Evolutionary conservation across 805 yeast species (phyloP), one percentile per base, ranked within the genome.

Genomic region (Grigorovia transvaalensis): DNA sequence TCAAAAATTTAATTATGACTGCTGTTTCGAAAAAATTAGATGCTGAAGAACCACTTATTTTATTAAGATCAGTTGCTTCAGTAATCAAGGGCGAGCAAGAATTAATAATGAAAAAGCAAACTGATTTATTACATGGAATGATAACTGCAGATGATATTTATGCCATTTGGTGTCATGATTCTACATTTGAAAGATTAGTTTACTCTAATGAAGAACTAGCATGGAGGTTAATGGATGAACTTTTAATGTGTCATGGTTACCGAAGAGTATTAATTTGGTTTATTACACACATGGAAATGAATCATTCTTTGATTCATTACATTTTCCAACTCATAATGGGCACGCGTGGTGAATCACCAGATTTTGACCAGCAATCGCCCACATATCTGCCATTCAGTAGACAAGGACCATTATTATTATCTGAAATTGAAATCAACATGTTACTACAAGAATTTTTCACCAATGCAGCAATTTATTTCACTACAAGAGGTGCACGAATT

Each of bases 231-330:
- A 69, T 84, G 62, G 89, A 84, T 64, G 91, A 85, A 65, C 68
- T 85, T 73, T 69, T 85, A 50, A 83, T 84, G 87, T 77, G 81
- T 49, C 69, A 71, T 51, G 88, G 88, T 0, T 76, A 74, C 57
- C 73, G 90, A 57, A 66, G 88, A 33, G 78, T 78, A 0, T 61
- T 84, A 13, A 80, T 85, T 45, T 82, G 88, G 87, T 80, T 77
- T 55, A 64, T 85, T 19, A 81, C 88, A 1, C 87, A 81, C 62
- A 64, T 80, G 58, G 77, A 80, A 50, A 64, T 82, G 18, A 78
- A 78, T 33, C 76, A 77, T 56, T 66, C 78, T 52, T 58, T 81
- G 45, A 79, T 84, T 41, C 80, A 81, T 57, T 85, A 83, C 62
- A 73, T 83, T 17, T 82, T 76, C 65, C 85, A 82, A 59, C 62